These are phyloP conservation scores for Trichosanthes cucumerina DNA, from an alignment of 306 rosid genomes.

Conservation along the genomic window DNA sequence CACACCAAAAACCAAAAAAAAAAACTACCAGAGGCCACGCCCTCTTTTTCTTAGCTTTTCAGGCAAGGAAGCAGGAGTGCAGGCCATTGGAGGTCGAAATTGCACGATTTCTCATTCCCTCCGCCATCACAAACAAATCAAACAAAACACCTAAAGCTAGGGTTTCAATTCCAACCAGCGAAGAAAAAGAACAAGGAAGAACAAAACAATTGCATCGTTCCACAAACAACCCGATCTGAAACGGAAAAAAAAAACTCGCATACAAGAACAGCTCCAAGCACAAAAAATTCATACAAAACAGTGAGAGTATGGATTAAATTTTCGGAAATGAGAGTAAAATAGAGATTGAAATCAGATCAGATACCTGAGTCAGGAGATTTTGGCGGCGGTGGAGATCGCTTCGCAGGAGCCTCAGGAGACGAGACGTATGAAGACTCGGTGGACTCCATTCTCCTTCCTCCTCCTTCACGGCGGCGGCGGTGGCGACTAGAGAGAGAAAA, in stretches of 20 bases:
- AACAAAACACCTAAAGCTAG: neutral
- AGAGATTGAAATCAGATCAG: slow-evolving; percentile 51
- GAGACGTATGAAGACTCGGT: slow-evolving; percentile 86
- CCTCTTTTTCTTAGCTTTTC: neutral
- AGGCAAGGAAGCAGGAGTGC: neutral
- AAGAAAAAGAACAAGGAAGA: neutral
- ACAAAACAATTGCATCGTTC: neutral
- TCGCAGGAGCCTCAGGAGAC: slow-evolving; percentile 82
- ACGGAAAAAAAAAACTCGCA: neutral
- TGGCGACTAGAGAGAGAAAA: slow-evolving; percentile 13
- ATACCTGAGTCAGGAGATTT: slow-evolving; percentile 65
- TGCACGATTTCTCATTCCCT: slow-evolving; percentile 1
- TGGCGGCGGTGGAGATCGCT: slow-evolving; percentile 63
- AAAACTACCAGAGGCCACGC: neutral
- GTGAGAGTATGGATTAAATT: slow-evolving; percentile 6
- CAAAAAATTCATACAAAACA: neutral
- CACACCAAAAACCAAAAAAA: neutral
- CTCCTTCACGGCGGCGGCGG: slow-evolving; percentile 10
- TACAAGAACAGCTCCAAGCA: neutral
- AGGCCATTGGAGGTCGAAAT: neutral
- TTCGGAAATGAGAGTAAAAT: neutral
- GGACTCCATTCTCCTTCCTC: slow-evolving; percentile 62
- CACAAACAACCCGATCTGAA: slow-evolving; percentile 13
- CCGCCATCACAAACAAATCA: neutral
- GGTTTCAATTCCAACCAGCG: neutral